Conservation (phyloP, 1,284 basidiomycete genomes). For the Puccinia triticina region DNA sequence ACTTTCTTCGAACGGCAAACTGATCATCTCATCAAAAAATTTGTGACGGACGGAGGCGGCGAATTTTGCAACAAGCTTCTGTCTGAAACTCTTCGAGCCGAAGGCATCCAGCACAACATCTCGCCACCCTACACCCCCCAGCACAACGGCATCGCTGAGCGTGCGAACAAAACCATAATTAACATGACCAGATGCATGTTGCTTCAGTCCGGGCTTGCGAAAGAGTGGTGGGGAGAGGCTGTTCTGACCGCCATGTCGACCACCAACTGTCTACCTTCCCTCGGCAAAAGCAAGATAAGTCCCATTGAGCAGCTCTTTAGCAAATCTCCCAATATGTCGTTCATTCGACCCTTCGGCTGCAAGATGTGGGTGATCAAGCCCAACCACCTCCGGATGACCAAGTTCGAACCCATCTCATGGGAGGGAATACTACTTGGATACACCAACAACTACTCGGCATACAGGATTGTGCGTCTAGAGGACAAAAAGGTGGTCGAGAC, state of each 20-base stretch:
- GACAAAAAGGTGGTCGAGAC: background rate
- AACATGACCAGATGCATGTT: background rate
- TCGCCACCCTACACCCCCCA: no score
- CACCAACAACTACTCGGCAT: background rate
- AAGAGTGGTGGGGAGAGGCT: background rate
- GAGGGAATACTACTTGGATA: background rate
- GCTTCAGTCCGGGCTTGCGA: background rate
- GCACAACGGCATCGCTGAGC: no score
- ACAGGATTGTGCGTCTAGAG: background rate
- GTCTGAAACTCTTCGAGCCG: no score
- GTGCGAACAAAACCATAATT: no score
- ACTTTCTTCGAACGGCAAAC: background rate
- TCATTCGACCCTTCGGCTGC: no score
- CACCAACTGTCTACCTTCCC: background rate
- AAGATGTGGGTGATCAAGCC: background rate
- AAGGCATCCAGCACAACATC: no score
- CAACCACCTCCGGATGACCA: background rate
- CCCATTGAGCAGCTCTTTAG: no score
- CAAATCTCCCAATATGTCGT: no score
- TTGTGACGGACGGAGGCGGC: background rate
- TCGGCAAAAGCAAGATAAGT: no score
- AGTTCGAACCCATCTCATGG: background rate
- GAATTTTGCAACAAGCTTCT: no score
- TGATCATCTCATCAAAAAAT: background rate
- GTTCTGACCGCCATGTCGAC: background rate